phyloP scores from a whole-genome alignment of 495 filamentous ascomycete species.

The Talaromyces trachyspermus region DNA sequence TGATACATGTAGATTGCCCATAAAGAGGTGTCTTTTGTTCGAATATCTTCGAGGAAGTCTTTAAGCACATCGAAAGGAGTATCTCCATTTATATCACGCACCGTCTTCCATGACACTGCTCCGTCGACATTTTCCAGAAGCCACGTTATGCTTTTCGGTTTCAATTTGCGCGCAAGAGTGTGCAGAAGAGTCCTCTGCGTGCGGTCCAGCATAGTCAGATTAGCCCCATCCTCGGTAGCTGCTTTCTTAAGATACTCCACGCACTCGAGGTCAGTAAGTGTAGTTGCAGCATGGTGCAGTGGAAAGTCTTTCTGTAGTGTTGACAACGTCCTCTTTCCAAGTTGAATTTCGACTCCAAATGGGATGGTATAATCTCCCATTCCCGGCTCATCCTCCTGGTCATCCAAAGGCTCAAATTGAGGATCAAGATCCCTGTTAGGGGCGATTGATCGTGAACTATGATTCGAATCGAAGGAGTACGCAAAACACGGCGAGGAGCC shows the following conservation, averaged over 20 bases:
- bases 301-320: conserved; percentile 13
- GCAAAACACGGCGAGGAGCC: conserved; percentile 19
- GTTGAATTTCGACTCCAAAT: conserved; percentile 1
- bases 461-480: conserved; percentile 16
- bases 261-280: conserved; percentile 7
- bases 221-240: neutral
- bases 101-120: conserved; percentile 13
- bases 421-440: conserved; percentile 17
- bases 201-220: neutral
- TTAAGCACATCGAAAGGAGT: conserved; percentile 20
- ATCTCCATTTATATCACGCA: conserved; percentile 20
- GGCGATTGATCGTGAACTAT: conserved; percentile 14
- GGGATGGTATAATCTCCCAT: neutral
- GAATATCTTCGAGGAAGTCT: conserved; percentile 15
- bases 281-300: conserved; percentile 16
- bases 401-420: conserved; percentile 10
- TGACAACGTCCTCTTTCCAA: conserved; percentile 6
- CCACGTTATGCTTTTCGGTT: conserved; percentile 18
- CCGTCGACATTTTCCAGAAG: conserved; percentile 17
- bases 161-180: conserved; percentile 16
- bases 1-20: conserved; percentile 11
- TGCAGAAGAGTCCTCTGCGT: conserved; percentile 16
- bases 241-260: conserved; percentile 2
- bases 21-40: conserved; percentile 7
- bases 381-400: conserved; percentile 12